Evolutionary conservation across 2,329 filamentous ascomycete species (phyloP).

Genomic region (Calonectria honghensis): DNA sequence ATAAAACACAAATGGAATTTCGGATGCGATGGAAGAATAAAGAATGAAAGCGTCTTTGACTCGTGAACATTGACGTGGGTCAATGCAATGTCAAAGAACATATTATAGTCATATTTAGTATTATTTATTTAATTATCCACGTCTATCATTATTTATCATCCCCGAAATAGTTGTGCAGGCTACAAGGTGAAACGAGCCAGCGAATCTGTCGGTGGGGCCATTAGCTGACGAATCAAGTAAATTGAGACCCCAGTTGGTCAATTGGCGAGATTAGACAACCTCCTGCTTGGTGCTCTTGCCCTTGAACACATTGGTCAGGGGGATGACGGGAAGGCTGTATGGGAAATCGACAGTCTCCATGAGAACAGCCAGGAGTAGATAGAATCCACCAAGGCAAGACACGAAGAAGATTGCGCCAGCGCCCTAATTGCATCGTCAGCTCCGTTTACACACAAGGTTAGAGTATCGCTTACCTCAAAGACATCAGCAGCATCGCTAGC

Average conservation of each 20-base stretch:
- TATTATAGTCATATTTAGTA: not conserved
- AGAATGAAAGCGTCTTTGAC: not conserved
- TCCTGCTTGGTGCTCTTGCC: not conserved
- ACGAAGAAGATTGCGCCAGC: constrained; percentile 12
- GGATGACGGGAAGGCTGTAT: constrained; percentile 5
- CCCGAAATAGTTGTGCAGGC: not conserved
- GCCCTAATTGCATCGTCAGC: not conserved
- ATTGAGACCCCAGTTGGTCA: not conserved
- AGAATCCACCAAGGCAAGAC: constrained; percentile 16
- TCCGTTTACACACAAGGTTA: not conserved
- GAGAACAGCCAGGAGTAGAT: constrained; percentile 7
- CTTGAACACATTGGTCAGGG: constrained; percentile 1
- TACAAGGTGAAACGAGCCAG: not conserved
- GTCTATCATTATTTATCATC: not conserved
- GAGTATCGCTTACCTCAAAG: not conserved
- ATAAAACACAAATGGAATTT: not conserved
- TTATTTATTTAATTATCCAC: not conserved
- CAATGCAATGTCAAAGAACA: not conserved
- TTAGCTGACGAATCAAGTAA: not conserved
- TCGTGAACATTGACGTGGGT: not conserved
- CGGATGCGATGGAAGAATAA: not conserved
- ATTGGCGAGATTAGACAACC: not conserved
- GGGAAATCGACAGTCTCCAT: constrained; percentile 14
- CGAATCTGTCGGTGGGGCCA: not conserved
- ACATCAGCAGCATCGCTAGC: constrained; percentile 2